phyloP scores from a whole-genome alignment of 306 rosid genomes.

The Rosa chinensis region DNA sequence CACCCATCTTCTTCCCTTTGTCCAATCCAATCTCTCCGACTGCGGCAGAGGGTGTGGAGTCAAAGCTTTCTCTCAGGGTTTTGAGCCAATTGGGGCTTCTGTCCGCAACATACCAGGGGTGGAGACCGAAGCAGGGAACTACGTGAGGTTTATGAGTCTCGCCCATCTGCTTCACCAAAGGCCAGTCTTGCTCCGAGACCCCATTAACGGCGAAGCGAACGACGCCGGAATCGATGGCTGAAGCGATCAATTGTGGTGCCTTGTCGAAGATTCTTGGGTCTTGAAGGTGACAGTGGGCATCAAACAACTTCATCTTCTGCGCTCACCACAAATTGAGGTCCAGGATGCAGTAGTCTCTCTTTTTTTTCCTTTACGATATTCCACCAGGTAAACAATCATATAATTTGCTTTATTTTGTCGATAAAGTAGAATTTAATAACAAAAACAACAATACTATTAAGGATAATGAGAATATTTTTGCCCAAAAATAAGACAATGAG shows the following conservation, averaged over 20 bases:
- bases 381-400: too few relatives aligned
- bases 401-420: too few relatives aligned
- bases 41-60: constrained; percentile 70
- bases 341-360: too few relatives aligned
- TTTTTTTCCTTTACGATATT: not conserved
- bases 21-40: constrained; percentile 97
- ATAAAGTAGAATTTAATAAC: too few relatives aligned
- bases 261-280: constrained; percentile 69
- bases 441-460: too few relatives aligned
- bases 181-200: constrained; percentile 79
- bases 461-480: not conserved
- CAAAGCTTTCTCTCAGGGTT: constrained; percentile 57
- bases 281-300: constrained; percentile 89
- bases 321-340: not conserved
- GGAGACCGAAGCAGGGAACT: constrained; percentile 80
- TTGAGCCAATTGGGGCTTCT: constrained; percentile 69
- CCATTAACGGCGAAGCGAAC: constrained; percentile 72
- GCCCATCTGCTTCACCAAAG: constrained; percentile 64
- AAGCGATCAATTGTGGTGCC: constrained; percentile 49
- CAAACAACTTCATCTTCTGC: constrained; percentile 57
- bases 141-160: constrained; percentile 51
- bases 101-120: constrained; percentile 76
- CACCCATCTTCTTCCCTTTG: constrained; percentile 75
- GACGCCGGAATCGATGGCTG: constrained; percentile 60
- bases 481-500: too few relatives aligned